Percentiles rank a stretch among this genome's conserved stretches.
These are phyloP conservation scores for Didymella arachidicola DNA, from an alignment of 2,329 filamentous ascomycete genomes.

Conservation along the genomic window DNA sequence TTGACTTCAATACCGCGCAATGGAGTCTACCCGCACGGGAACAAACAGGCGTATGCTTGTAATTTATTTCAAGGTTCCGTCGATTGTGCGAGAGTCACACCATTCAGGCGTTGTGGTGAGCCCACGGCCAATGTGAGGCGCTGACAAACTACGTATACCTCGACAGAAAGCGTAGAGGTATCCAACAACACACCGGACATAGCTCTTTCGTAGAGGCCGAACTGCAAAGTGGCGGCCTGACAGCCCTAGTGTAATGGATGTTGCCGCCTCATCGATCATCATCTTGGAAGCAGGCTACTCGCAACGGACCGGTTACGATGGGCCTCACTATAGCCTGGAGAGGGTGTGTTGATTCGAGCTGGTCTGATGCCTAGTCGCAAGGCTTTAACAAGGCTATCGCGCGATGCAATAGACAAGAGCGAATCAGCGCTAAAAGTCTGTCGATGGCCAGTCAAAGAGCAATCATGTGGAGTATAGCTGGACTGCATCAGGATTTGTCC, in stretches of 20 bases:
- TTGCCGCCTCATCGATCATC: slow-evolving; percentile 1
- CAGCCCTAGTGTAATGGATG: slow-evolving; percentile 1
- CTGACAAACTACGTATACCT: slow-evolving; percentile 1
- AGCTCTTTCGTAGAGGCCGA: background rate
- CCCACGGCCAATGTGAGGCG: background rate
- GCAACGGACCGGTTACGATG: background rate
- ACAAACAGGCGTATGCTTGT: slow-evolving; percentile 17
- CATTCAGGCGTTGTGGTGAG: background rate
- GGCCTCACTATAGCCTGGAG: background rate
- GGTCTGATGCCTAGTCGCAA: slow-evolving; percentile 30
- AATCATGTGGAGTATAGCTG: slow-evolving; percentile 38
- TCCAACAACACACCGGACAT: background rate
- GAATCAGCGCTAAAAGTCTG: slow-evolving; percentile 31
- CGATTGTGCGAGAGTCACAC: slow-evolving; percentile 3
- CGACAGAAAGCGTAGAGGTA: slow-evolving; percentile 6
- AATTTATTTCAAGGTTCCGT: background rate
- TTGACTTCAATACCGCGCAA: slow-evolving; percentile 5
- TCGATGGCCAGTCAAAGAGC: slow-evolving; percentile 20
- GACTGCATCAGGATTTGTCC: slow-evolving; percentile 26
- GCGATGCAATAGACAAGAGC: slow-evolving; percentile 27
- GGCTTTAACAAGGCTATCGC: slow-evolving; percentile 34
- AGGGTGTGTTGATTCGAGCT: slow-evolving; percentile 18
- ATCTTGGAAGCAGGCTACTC: background rate
- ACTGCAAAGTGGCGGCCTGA: background rate
- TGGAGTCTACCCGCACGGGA: background rate